Percentiles rank a stretch among this genome's conserved stretches.
phyloP scores from a whole-genome alignment of 108 stramenopile genomes.

The Skeletonema potamos region DNA sequence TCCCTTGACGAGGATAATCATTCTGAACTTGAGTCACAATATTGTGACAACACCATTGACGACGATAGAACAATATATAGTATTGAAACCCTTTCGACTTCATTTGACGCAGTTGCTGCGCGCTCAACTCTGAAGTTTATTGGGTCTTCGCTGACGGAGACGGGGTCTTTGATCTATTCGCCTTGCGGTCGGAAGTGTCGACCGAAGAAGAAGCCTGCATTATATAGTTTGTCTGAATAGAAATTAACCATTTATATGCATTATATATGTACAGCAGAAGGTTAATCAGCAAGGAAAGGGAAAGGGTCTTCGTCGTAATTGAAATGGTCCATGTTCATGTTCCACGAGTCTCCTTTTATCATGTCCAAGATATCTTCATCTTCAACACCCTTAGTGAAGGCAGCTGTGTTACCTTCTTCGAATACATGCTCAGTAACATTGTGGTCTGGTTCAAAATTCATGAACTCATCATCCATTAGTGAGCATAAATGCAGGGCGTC shows the following conservation, averaged over 20 bases:
- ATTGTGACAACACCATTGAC: conserved; percentile 2
- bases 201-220: not conserved
- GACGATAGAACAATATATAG: conserved; percentile 44
- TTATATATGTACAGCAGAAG: not conserved
- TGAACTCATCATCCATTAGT: conserved; percentile 1
- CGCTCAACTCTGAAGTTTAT: conserved; percentile 51
- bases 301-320: conserved; percentile 9
- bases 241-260: not conserved
- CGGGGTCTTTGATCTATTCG: conserved; percentile 5
- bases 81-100: conserved; percentile 59
- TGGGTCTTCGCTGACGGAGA: conserved; percentile 47
- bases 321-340: not conserved
- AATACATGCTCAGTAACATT: not conserved
- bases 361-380: conserved; percentile 17
- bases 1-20: not conserved
- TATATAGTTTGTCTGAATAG: not conserved
- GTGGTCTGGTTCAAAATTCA: not conserved
- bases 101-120: conserved; percentile 57
- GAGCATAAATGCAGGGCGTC: conserved; percentile 14
- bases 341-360: conserved; percentile 11
- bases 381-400: not conserved
- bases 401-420: not conserved
- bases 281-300: not conserved
- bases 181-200: not conserved
- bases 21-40: not conserved